Base-by-base conservation (phyloP, 768 basidiomycete species). In the Rubroboletus satanas region DNA sequence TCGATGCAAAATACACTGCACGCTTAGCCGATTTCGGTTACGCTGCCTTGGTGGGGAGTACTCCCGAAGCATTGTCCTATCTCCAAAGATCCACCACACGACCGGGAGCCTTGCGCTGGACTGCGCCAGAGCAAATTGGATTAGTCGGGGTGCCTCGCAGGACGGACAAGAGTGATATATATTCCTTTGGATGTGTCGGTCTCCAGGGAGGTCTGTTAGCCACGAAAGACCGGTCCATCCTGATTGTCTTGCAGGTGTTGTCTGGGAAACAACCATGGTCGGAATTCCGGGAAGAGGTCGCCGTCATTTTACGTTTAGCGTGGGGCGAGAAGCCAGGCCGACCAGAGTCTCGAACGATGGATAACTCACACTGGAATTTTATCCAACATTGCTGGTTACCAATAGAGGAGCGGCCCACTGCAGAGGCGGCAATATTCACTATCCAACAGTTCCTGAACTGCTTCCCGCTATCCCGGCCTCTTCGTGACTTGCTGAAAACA, bases 81-180 rank as follows among this genome's bases (percentile, higher is more conserved):
- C 58, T 63, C 0, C 55, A 55, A 26, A 38, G 33, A 47, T 65
- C 48, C 64, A 77, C 49, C 62, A 64, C 4, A 70, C 74, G 21
- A 21, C 42, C 58, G 1, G 64, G 64, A 4, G 73, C 77, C 9
- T 65, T 78, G 33, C 72, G 78, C 0, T 80, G 78, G 76, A 70
- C 71, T 2, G 77, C 79, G 21, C 65, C 77, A 0, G 62, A 73
- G 17, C 66, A 62, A 38, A 29, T 80, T 1, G 29, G 55, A 23
- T 46, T 62, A 6, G 64, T 69, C 1, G 47, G 36, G 2, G 1
- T 10, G 15, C 28, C 26, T 28, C n/a, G 2, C 2, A n/a, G 4
- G 7, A 58, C 56, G 12, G 21, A 36, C 1, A 54, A 51, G 50
- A 62, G 43, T 4, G 61, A 62, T 12, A 38, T 62, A 10, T 62